phyloP scores from a whole-genome alignment of 305 asterid species.

The Withania somnifera region DNA sequence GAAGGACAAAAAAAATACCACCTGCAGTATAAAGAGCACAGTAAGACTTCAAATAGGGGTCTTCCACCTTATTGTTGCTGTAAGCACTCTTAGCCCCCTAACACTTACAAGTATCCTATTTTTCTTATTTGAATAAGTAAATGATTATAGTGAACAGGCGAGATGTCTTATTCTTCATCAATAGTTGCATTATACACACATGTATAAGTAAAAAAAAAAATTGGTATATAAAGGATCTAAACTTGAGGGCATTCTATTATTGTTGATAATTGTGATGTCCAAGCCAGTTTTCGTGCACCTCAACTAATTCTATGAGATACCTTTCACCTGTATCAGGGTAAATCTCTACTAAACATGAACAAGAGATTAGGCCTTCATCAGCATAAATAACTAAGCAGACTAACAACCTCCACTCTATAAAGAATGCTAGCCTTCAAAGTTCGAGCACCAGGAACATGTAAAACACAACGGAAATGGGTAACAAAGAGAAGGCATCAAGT shows the following conservation, averaged over 20 bases:
- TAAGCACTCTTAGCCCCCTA: background rate
- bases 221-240: background rate
- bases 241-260: background rate
- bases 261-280: background rate
- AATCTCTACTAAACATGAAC: background rate
- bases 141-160: background rate
- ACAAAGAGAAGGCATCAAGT: background rate
- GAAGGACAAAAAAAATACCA: background rate
- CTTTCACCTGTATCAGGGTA: background rate
- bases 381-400: background rate
- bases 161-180: background rate
- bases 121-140: background rate
- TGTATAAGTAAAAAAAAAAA: background rate
- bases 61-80: background rate
- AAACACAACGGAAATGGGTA: background rate
- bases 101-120: background rate
- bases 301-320: background rate
- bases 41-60: background rate
- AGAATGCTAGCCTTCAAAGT: background rate
- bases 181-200: background rate
- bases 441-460: background rate
- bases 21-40: background rate
- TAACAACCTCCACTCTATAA: background rate
- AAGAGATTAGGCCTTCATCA: background rate
- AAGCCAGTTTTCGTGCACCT: background rate